phyloP scores from a whole-genome alignment of 352 stramenopile species.

The Pythium vanterpoolii region DNA sequence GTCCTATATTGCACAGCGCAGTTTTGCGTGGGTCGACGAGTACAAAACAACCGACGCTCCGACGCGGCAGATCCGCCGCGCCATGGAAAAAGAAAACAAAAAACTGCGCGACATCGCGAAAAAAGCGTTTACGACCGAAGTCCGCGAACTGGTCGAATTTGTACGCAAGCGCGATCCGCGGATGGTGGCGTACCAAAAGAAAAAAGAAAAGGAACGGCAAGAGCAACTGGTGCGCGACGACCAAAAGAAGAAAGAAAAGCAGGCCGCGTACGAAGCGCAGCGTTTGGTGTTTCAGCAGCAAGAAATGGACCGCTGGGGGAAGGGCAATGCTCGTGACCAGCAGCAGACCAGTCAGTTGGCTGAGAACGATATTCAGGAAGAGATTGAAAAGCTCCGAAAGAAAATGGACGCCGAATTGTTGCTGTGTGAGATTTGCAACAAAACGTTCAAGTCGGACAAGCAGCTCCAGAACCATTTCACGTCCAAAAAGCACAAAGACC shows the following conservation, averaged over 20 bases:
- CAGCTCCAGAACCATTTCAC: conserved; percentile 77
- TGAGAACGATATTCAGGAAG: conserved; percentile 55
- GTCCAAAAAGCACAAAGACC: conserved; percentile 82
- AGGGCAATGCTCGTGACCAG: conserved; percentile 12
- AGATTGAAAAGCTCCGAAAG: conserved; percentile 57
- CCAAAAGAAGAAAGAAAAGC: conserved; percentile 48
- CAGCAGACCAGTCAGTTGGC: conserved; percentile 45
- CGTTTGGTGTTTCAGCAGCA: conserved; percentile 67
- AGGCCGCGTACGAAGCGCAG: conserved; percentile 56
- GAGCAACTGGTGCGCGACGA: conserved; percentile 47
- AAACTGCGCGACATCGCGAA: conserved; percentile 77
- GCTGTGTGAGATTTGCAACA: conserved; percentile 76
- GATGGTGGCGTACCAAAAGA: conserved; percentile 60
- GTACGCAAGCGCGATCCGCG: conserved; percentile 74
- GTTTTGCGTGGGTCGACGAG: conserved; percentile 76
- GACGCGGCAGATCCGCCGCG: conserved; percentile 66
- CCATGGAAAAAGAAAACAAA: conserved; percentile 89
- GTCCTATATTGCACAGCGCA: conserved; percentile 67
- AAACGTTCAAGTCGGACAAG: conserved; percentile 83
- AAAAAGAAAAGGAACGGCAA: conserved; percentile 61
- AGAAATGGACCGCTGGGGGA: conserved; percentile 56
- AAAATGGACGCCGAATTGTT: conserved; percentile 72
- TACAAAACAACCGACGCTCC: conserved; percentile 82
- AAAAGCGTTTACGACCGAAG: conserved; percentile 73
- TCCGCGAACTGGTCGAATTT: conserved; percentile 83